Percentiles rank a stretch among this genome's conserved stretches.
Conservation (phyloP, 2,329 filamentous ascomycete species). For the Leptographium lundbergii region DNA sequence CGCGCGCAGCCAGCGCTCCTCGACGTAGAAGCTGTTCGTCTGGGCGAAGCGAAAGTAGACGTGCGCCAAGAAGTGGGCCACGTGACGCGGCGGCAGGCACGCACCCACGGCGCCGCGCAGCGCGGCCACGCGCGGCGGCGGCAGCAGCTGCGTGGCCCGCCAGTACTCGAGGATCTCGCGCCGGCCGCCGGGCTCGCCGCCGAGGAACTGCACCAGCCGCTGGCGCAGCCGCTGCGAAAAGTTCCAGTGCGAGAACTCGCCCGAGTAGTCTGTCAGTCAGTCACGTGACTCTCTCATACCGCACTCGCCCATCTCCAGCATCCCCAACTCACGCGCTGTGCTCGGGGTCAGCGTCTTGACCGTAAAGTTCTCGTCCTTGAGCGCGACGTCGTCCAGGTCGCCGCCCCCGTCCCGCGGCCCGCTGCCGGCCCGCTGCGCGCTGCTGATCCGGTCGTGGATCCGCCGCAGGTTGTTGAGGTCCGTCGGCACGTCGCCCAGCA, state of each 20-base stretch:
- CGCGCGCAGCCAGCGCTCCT: slow-evolving; percentile 27
- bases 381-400: slow-evolving; percentile 13
- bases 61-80: slow-evolving; percentile 32
- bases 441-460: slow-evolving; percentile 11
- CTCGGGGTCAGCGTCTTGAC: slow-evolving; percentile 21
- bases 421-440: background rate
- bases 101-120: slow-evolving; percentile 22
- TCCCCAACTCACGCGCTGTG: slow-evolving; percentile 23
- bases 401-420: background rate
- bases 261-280: slow-evolving; percentile 29
- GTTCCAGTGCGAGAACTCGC: slow-evolving; percentile 40
- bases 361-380: slow-evolving; percentile 18
- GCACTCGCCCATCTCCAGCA: too few species aligned
- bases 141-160: slow-evolving; percentile 27
- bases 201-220: background rate
- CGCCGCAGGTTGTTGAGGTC: slow-evolving; percentile 12
- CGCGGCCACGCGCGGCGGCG: slow-evolving; percentile 22
- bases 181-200: background rate
- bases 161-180: slow-evolving; percentile 6
- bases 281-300: background rate
- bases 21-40: slow-evolving; percentile 36
- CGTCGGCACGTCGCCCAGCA: slow-evolving; percentile 11
- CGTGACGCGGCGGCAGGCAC: slow-evolving; percentile 29
- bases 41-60: slow-evolving; percentile 35
- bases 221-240: slow-evolving; percentile 31